phyloP scores from a whole-genome alignment of 768 basidiomycete genomes.

The Kwoniella sp. region DNA sequence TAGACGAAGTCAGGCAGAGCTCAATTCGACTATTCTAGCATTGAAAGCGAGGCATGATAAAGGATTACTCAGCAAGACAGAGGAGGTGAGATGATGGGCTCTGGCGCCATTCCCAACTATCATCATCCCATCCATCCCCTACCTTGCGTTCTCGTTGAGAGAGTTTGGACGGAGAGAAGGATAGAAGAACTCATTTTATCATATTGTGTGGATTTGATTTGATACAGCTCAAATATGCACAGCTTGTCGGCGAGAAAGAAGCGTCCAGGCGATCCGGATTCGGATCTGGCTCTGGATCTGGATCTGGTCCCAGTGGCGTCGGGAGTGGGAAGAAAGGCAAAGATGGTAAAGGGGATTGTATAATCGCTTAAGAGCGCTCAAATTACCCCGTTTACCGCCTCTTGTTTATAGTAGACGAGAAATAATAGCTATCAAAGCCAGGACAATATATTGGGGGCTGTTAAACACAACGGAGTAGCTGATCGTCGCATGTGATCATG shows the following conservation, averaged over 20 bases:
- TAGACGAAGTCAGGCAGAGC: conserved; percentile 51
- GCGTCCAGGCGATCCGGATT: conserved; percentile 19
- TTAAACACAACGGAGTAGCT: too few relatives aligned
- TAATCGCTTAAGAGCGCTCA: conserved; percentile 26
- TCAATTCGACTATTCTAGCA: conserved; percentile 46
- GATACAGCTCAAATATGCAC: conserved; percentile 44
- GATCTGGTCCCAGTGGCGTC: not conserved
- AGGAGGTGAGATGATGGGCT: conserved; percentile 49
- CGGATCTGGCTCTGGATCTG: not conserved
- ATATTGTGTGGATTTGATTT: not conserved
- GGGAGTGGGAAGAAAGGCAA: conserved; percentile 19
- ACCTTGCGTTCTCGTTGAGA: not conserved
- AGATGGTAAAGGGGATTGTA: conserved; percentile 42
- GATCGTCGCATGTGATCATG: too few relatives aligned
- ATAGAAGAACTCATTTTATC: not conserved
- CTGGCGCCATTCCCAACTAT: not conserved
- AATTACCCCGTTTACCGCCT: too few relatives aligned
- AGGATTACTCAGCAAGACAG: conserved; percentile 48
- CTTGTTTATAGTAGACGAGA: too few relatives aligned
- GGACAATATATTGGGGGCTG: too few relatives aligned
- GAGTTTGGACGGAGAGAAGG: not conserved
- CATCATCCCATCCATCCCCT: not conserved
- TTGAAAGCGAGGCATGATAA: conserved; percentile 51
- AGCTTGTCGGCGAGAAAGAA: conserved; percentile 40
- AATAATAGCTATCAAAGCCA: too few relatives aligned